phyloP scores from a whole-genome alignment of 345 rosid species.

The Salix dunnii region DNA sequence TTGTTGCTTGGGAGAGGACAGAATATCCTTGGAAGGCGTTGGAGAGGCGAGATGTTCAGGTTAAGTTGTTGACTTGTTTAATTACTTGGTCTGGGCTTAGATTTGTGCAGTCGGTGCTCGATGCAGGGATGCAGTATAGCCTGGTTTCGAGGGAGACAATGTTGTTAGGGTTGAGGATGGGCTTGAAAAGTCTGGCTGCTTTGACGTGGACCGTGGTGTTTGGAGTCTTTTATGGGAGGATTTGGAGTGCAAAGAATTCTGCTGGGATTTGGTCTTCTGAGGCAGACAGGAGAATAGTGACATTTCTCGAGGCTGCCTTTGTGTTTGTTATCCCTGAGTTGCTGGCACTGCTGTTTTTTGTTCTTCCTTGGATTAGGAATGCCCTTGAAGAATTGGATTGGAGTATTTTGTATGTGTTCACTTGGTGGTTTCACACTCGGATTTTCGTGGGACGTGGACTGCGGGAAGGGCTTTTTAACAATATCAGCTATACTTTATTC shows the following conservation, averaged over 20 bases:
- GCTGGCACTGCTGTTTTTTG: slow-evolving; percentile 60
- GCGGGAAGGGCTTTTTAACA: slow-evolving; percentile 80
- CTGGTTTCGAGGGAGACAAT: slow-evolving; percentile 63
- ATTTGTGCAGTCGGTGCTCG: slow-evolving; percentile 68
- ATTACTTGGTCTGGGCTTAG: slow-evolving; percentile 79
- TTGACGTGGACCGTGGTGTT: slow-evolving; percentile 70
- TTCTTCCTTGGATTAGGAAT: slow-evolving; percentile 83
- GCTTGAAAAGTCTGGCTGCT: slow-evolving; percentile 63
- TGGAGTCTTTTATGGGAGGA: slow-evolving; percentile 65
- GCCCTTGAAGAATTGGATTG: slow-evolving; percentile 67
- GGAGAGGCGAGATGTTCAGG: slow-evolving; percentile 51
- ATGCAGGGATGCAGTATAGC: slow-evolving; percentile 84
- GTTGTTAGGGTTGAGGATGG: slow-evolving; percentile 68
- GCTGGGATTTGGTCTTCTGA: slow-evolving; percentile 55
- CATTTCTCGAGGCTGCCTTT: slow-evolving; percentile 61
- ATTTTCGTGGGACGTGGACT: slow-evolving; percentile 83
- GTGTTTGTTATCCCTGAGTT: slow-evolving; percentile 72
- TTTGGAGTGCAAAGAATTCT: slow-evolving; percentile 71
- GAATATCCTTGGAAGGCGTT: slow-evolving; percentile 53
- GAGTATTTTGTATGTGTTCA: slow-evolving; percentile 49
- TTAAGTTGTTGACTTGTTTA: slow-evolving; percentile 68
- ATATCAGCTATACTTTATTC: slow-evolving; percentile 67
- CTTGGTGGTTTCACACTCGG: slow-evolving; percentile 90
- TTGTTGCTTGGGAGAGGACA: slow-evolving; percentile 66
- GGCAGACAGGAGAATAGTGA: slow-evolving; percentile 51